phyloP scores from a whole-genome alignment of 352 stramenopile species.

The Thraustochytrium sp. region DNA sequence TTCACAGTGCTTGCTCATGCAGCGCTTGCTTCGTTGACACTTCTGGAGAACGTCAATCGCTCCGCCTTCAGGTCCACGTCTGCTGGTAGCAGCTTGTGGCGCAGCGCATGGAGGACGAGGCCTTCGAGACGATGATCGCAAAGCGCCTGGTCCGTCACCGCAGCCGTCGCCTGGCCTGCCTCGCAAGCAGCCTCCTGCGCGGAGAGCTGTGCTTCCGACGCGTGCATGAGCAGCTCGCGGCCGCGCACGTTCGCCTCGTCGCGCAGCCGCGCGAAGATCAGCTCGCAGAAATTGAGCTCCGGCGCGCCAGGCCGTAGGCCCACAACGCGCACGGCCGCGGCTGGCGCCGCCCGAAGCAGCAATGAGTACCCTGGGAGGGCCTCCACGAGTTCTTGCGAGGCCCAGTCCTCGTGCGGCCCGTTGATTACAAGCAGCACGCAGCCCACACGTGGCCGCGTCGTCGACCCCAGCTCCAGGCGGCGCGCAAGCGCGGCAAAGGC shows the following conservation, averaged over 20 bases:
- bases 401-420: not conserved
- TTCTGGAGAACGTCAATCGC: no score
- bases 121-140: no score
- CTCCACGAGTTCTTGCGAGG: not conserved
- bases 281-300: not conserved
- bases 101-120: no score
- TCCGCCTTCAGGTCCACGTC: no score
- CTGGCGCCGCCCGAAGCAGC: not conserved
- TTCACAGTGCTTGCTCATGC: no score
- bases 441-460: no score
- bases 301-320: not conserved
- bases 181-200: no score
- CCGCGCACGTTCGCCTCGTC: not conserved
- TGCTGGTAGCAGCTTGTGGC: no score
- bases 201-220: not conserved
- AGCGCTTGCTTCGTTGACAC: no score
- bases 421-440: not conserved
- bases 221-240: not conserved
- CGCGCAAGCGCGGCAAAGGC: not conserved
- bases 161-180: no score
- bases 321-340: not conserved
- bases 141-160: no score
- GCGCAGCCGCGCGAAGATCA: not conserved
- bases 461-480: not conserved
- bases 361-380: not conserved